phyloP scores from a whole-genome alignment of 1,139 yeast genomes.

The Diutina ranongensis region DNA sequence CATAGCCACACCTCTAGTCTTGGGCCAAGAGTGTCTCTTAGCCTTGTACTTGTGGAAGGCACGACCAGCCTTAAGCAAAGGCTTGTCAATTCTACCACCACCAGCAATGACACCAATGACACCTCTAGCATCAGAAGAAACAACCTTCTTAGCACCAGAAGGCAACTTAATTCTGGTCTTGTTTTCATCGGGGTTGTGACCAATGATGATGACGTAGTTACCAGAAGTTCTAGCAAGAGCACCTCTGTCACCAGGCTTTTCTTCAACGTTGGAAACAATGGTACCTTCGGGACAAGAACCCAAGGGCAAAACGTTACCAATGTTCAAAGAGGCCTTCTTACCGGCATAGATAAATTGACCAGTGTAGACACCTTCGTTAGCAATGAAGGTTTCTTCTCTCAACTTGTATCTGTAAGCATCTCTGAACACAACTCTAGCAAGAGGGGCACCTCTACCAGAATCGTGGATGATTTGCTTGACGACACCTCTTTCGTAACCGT shows the following conservation, averaged over 20 bases:
- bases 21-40: constrained; percentile 99
- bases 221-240: constrained; percentile 99
- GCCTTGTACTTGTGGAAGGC: constrained; percentile 99
- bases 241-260: constrained; percentile 99
- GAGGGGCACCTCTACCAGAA: constrained; percentile 99
- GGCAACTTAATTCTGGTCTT: constrained; percentile 99
- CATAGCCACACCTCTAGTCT: constrained; percentile 99
- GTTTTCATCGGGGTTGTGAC: constrained; percentile 98
- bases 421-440: constrained; percentile 98
- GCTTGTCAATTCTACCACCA: constrained; percentile 99
- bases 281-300: constrained; percentile 99
- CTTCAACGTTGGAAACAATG: constrained; percentile 96
- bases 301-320: constrained; percentile 95
- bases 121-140: constrained; percentile 96
- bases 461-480: constrained; percentile 98
- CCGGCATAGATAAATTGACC: constrained; percentile 99
- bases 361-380: constrained; percentile 99
- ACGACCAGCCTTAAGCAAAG: constrained; percentile 99
- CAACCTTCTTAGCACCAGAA: constrained; percentile 96
- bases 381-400: constrained; percentile 98
- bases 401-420: constrained; percentile 98
- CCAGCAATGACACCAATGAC: constrained; percentile 99
- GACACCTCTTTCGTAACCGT: constrained; percentile 98
- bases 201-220: constrained; percentile 96
- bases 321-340: constrained; percentile 94